phyloP scores from a whole-genome alignment of 495 filamentous ascomycete genomes.

The Penicillium mononematosum region DNA sequence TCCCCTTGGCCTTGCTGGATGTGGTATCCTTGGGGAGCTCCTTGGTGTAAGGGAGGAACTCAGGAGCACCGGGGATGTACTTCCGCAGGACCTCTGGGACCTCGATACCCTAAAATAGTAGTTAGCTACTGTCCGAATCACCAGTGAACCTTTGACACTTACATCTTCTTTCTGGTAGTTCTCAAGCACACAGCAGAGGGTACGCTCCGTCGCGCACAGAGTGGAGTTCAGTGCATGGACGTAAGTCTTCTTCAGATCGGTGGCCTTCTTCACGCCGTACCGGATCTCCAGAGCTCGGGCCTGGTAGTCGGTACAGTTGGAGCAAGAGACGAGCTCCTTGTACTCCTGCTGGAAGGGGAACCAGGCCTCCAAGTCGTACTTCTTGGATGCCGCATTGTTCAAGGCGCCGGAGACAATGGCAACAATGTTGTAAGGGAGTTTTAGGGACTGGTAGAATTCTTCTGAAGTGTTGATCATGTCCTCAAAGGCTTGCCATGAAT shows the following conservation, averaged over 20 bases:
- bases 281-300: slow-evolving; percentile 83
- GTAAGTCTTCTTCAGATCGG: slow-evolving; percentile 83
- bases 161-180: slow-evolving; percentile 93
- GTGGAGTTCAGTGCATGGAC: slow-evolving; percentile 93
- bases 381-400: slow-evolving; percentile 92
- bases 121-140: slow-evolving; percentile 2
- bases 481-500: slow-evolving; percentile 91
- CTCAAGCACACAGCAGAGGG: slow-evolving; percentile 91
- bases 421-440: slow-evolving; percentile 85
- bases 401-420: slow-evolving; percentile 92
- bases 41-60: slow-evolving; percentile 84
- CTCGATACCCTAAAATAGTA: slow-evolving; percentile 61
- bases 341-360: slow-evolving; percentile 96
- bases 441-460: slow-evolving; percentile 89
- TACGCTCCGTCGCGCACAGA: slow-evolving; percentile 87
- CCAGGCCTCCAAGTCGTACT: slow-evolving; percentile 96
- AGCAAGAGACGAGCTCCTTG: slow-evolving; percentile 95
- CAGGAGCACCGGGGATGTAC: slow-evolving; percentile 85
- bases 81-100: slow-evolving; percentile 86
- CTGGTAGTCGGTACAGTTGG: slow-evolving; percentile 96
- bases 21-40: slow-evolving; percentile 76
- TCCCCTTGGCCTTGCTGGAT: slow-evolving; percentile 55
- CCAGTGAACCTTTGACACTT: slow-evolving; percentile 22
- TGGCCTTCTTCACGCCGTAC: slow-evolving; percentile 75
- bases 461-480: slow-evolving; percentile 87